A percentile compares a stretch with the other conserved stretches of the same genome.
These are phyloP conservation scores for Vicia sativa DNA, from an alignment of 306 rosid species.

Conservation along the genomic window DNA sequence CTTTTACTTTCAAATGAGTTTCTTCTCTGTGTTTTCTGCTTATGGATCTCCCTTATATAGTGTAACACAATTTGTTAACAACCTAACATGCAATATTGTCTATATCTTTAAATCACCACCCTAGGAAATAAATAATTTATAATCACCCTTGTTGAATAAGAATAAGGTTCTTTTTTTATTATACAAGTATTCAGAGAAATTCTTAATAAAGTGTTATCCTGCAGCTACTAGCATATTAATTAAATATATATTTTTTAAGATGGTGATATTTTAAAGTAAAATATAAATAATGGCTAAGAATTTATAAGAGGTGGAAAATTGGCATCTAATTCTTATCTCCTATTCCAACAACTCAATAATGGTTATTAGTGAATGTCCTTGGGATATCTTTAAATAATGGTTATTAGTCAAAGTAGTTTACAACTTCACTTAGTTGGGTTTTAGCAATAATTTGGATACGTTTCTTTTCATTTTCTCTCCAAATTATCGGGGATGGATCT, in stretches of 20 bases:
- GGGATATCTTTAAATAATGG: constrained; percentile 31
- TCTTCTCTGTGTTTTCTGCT: background rate
- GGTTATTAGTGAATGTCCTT: constrained; percentile 27
- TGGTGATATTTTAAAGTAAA: constrained; percentile 5
- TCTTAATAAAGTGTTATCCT: constrained; percentile 1
- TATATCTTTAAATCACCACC: constrained; percentile 43
- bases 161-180: constrained; percentile 34
- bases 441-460: background rate
- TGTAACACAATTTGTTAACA: background rate
- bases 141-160: constrained; percentile 38
- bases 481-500: too few relatives aligned
- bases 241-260: background rate
- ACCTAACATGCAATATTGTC: constrained; percentile 24
- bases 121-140: constrained; percentile 16
- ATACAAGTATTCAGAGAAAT: background rate
- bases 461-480: background rate
- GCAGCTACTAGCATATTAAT: constrained; percentile 14
- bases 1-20: background rate
- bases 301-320: constrained; percentile 18
- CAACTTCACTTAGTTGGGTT: constrained; percentile 14
- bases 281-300: background rate
- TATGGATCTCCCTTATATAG: constrained; percentile 28
- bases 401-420: constrained; percentile 5
- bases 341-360: constrained; percentile 12
- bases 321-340: constrained; percentile 41